Percentiles rank a stretch among this genome's conserved stretches.
These are phyloP conservation scores for Trichoderma citrinoviride DNA, from an alignment of 2,329 filamentous ascomycete species.

Conservation along the genomic window DNA sequence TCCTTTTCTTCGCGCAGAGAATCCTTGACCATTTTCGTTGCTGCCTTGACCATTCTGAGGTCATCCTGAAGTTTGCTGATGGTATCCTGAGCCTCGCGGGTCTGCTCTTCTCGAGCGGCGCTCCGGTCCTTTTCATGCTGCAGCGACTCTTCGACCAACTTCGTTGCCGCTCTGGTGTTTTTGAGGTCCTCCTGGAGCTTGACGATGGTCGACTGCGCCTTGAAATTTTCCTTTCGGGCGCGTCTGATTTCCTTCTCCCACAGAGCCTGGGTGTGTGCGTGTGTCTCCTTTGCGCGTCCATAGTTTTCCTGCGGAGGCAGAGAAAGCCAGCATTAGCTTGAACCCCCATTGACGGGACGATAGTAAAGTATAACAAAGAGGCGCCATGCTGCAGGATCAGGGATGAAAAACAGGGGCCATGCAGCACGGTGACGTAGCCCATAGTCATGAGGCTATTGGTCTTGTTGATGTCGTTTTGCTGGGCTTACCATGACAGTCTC, in stretches of 20 bases:
- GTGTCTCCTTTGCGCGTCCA: slow-evolving; percentile 66
- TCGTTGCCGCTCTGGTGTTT: slow-evolving; percentile 52
- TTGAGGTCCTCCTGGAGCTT: slow-evolving; percentile 75
- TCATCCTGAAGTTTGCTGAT: slow-evolving; percentile 71
- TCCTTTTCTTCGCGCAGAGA: slow-evolving; percentile 38
- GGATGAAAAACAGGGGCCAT: not conserved
- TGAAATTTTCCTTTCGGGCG: slow-evolving; percentile 70
- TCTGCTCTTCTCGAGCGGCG: slow-evolving; percentile 64
- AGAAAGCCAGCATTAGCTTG: not conserved
- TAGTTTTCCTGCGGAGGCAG: slow-evolving; percentile 60
- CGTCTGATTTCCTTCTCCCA: slow-evolving; percentile 74
- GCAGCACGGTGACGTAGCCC: too few relatives aligned
- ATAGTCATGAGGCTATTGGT: too few relatives aligned
- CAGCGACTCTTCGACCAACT: slow-evolving; percentile 57
- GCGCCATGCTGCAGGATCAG: not conserved
- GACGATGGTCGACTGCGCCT: slow-evolving; percentile 65
- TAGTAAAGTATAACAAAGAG: too few relatives aligned
- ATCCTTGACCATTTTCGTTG: slow-evolving; percentile 61
- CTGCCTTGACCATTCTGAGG: slow-evolving; percentile 58
- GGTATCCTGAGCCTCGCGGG: slow-evolving; percentile 67
- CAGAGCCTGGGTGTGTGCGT: slow-evolving; percentile 62
- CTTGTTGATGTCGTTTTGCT: too few relatives aligned
- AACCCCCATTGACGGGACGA: not conserved
- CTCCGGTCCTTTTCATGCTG: slow-evolving; percentile 62
- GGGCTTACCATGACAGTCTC: slow-evolving; percentile 65